Base-by-base conservation (phyloP, 257 asterid species). In the Solanum chmielewskii region DNA sequence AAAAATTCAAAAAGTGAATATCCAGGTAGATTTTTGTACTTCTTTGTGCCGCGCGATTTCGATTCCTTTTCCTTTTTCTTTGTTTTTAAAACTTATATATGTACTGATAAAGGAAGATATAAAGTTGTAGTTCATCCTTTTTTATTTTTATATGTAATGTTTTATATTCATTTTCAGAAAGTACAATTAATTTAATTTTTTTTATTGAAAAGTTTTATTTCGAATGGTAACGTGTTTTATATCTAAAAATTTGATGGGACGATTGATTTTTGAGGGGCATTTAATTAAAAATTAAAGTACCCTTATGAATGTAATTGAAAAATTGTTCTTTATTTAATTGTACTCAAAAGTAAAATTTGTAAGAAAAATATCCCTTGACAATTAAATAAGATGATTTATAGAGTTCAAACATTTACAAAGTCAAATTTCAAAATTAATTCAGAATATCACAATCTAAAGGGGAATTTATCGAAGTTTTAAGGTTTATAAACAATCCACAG, bases 1-100 rank as follows among this genome's bases (percentile, higher is more conserved):
- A 41, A 9, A 81, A 41, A 77, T 86, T 84, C 86, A 75, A 89
- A 89, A 76, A 87, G 71, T 68, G 60, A 20, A 73, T 73, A 83
- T 77, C 69, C 90, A 89, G 86, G 27, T 45, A n/a, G 85, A 85
- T 42, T 83, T 88, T 44, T 70, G 23, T 4, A 14, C 56, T 11
- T 44, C 20, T 20, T 68, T 52, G 33, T 9, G 78, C 86, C 47
- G 23, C 68, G 27, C 60, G n/a, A 21, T 23, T 10, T 14, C 8
- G 2, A 42, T 7, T 25, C 3, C 73, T 68, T 29, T 68, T 14
- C 3, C 13, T 16, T 4, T 4, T 7, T 45, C 47, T 2, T 78
- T n/a, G 6, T 13, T 74, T 20, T 23, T 3, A 23, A 12, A 42
- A 44, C 21, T 12, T 75, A 0, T 37, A 29, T 73, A 15, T 11